Evolutionary conservation across 1,284 basidiomycete genomes (phyloP).

Genomic region (Apiotrichum sp.): DNA sequence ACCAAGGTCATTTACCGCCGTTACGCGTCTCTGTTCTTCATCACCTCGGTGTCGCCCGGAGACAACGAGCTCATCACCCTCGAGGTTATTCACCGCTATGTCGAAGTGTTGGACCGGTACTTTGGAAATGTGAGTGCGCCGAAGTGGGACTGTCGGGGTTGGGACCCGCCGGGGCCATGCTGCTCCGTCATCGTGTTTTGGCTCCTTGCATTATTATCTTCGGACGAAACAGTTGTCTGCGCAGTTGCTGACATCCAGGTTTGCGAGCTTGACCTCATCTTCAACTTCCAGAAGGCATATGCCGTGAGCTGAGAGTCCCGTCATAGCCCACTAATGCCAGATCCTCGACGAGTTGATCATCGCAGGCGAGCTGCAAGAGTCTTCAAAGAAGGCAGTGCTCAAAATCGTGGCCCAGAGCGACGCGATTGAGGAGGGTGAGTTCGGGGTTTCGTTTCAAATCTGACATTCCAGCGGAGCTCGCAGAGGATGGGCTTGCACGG

Average conservation of each 20-base stretch:
- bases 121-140: constrained; percentile 81
- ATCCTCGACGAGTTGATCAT: constrained; percentile 98
- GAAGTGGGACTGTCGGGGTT: no score
- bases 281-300: constrained; percentile 98
- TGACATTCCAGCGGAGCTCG: constrained; percentile 32
- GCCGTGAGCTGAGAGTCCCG: constrained; percentile 54
- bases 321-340: constrained; percentile 47
- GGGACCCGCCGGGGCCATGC: no score
- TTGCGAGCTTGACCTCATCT: constrained; percentile 93
- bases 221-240: no score
- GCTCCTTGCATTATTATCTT: no score
- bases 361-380: constrained; percentile 95
- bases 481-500: constrained; percentile 43
- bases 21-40: constrained; percentile 98
- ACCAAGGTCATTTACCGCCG: constrained; percentile 95
- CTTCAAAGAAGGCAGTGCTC: constrained; percentile 95
- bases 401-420: constrained; percentile 59
- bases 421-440: constrained; percentile 51
- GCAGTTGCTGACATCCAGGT: constrained; percentile 54
- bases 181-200: no score
- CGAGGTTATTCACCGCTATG: constrained; percentile 96
- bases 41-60: constrained; percentile 77
- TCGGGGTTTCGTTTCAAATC: background rate
- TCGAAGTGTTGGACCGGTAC: constrained; percentile 97
- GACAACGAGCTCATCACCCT: constrained; percentile 92